phyloP scores from a whole-genome alignment of 2,329 filamentous ascomycete species.

The Aspergillus quadricinctus region DNA sequence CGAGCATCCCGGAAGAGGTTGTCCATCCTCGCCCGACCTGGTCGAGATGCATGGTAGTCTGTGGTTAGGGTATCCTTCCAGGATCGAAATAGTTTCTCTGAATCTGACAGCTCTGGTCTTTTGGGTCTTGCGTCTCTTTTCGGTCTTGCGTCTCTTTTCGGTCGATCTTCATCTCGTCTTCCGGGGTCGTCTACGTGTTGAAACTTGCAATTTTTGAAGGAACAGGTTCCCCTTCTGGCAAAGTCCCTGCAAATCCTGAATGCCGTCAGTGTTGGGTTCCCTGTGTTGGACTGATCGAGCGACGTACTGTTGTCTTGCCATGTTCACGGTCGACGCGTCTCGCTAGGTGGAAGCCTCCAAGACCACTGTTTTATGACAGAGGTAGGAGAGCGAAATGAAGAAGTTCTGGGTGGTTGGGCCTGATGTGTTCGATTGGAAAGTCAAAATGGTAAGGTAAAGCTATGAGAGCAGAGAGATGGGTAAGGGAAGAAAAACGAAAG shows the following conservation, averaged over 20 bases:
- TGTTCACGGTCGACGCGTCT: neutral
- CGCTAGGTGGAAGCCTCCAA: neutral
- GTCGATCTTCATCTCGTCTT: neutral
- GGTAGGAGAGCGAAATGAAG: neutral
- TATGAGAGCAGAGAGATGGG: neutral
- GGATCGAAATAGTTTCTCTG: slow-evolving; percentile 1
- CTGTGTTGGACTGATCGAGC: neutral
- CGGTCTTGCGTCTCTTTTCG: neutral
- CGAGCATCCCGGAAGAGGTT: slow-evolving; percentile 23
- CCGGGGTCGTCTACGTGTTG: slow-evolving; percentile 2
- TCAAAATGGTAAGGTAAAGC: neutral
- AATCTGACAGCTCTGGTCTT: neutral
- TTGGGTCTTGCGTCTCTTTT: neutral
- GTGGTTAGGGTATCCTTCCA: slow-evolving; percentile 4
- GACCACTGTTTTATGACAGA: neutral
- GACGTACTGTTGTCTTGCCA: neutral
- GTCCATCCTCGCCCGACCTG: neutral
- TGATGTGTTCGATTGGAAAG: neutral
- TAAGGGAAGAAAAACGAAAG: neutral
- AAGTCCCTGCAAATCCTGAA: slow-evolving; percentile 8
- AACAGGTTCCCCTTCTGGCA: slow-evolving; percentile 4
- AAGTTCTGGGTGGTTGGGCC: neutral
- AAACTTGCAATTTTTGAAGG: slow-evolving; percentile 9
- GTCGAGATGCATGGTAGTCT: neutral
- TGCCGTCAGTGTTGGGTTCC: neutral